phyloP scores from a whole-genome alignment of 1,139 yeast genomes.

The Scheffersomyces parashehatae region DNA sequence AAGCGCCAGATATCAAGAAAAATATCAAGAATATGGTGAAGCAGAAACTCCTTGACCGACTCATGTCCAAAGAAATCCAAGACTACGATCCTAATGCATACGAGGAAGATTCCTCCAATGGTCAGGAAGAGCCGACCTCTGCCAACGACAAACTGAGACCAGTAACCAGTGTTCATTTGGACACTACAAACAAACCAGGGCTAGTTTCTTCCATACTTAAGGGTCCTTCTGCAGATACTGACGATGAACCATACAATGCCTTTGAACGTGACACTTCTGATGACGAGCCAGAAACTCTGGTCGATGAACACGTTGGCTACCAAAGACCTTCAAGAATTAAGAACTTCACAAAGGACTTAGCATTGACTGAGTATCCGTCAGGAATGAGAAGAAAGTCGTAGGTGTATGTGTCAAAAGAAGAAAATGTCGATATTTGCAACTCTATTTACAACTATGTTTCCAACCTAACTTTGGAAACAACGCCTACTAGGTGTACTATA shows the following conservation, averaged over 20 bases:
- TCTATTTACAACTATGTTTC: too few species aligned
- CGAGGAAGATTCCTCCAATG: too few species aligned
- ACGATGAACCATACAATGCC: too few species aligned
- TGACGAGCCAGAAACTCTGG: not conserved
- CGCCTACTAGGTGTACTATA: too few species aligned
- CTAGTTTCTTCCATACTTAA: not conserved
- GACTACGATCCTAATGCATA: not conserved
- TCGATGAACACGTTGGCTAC: not conserved
- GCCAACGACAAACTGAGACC: too few species aligned
- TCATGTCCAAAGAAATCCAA: conserved; percentile 9
- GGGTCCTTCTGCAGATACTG: not conserved
- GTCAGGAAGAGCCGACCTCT: too few species aligned
- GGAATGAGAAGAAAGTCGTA: too few species aligned
- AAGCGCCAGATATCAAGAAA: conserved; percentile 21
- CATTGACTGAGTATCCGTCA: too few species aligned
- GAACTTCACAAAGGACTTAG: not conserved
- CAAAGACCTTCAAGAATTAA: not conserved
- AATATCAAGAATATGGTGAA: conserved; percentile 15
- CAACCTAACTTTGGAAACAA: too few species aligned
- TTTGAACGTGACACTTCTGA: not conserved
- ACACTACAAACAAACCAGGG: not conserved
- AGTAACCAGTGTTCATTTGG: not conserved
- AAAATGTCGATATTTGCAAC: too few species aligned
- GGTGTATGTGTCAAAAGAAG: too few species aligned
- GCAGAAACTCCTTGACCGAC: conserved; percentile 7